phyloP scores from a whole-genome alignment of 768 basidiomycete species.

The Hysterangium stoloniferum region DNA sequence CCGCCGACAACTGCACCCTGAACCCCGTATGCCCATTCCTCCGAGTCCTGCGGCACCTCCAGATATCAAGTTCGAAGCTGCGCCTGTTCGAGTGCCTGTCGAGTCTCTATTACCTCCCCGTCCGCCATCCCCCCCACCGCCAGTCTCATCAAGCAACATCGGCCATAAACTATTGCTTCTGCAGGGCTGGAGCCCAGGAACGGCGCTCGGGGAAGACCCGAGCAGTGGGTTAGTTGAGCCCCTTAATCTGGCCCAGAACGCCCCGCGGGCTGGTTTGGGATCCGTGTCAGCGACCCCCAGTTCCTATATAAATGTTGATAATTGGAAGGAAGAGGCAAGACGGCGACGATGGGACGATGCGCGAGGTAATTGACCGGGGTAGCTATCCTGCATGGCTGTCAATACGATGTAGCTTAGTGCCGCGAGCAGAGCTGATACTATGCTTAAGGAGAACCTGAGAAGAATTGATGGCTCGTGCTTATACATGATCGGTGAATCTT shows the following conservation, averaged over 20 bases:
- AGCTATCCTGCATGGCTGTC: no score
- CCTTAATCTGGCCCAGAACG: constrained; percentile 37
- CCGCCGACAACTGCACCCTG: constrained; percentile 50
- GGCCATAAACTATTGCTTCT: constrained; percentile 62
- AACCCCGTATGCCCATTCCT: constrained; percentile 42
- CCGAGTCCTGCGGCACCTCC: constrained; percentile 29
- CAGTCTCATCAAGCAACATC: constrained; percentile 50
- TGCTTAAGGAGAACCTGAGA: no score
- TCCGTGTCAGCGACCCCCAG: constrained; percentile 21
- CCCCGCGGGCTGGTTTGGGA: constrained; percentile 51
- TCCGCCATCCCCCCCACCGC: constrained; percentile 31
- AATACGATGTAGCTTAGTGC: no score
- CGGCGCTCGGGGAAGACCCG: constrained; percentile 30
- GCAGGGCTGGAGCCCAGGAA: constrained; percentile 72
- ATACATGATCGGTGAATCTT: no score
- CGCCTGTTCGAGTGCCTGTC: constrained; percentile 5
- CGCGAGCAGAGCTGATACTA: no score
- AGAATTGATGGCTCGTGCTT: no score
- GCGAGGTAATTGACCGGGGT: neutral
- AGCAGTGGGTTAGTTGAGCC: constrained; percentile 47
- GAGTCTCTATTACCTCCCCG: constrained; percentile 13
- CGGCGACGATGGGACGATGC: constrained; percentile 32
- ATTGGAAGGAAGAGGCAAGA: constrained; percentile 37
- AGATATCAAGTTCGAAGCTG: constrained; percentile 3
- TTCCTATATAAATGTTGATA: constrained; percentile 17